phyloP scores from a whole-genome alignment of 2,329 filamentous ascomycete species.

The Xylariaceae sp. region DNA sequence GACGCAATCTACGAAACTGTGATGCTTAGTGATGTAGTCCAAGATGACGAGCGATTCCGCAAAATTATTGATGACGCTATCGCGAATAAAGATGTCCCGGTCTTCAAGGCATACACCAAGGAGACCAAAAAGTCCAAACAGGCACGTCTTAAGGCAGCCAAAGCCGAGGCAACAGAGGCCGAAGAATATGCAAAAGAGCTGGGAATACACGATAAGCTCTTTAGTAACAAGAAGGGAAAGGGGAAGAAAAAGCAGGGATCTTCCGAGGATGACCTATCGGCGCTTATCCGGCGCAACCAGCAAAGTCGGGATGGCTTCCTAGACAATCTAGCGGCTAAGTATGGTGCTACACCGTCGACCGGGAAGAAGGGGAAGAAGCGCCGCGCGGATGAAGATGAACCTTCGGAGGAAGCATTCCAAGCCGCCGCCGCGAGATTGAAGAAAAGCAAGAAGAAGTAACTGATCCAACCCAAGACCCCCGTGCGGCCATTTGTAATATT shows the following conservation, averaged over 20 bases:
- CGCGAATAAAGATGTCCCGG: constrained; percentile 57
- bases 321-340: constrained; percentile 72
- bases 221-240: constrained; percentile 46
- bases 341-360: constrained; percentile 43
- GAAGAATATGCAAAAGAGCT: constrained; percentile 69
- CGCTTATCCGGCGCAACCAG: constrained; percentile 68
- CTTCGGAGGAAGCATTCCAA: constrained; percentile 57
- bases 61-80: constrained; percentile 78
- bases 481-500: constrained; percentile 9
- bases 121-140: constrained; percentile 64
- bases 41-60: constrained; percentile 82
- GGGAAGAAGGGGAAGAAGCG: constrained; percentile 49
- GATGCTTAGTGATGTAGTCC: constrained; percentile 77
- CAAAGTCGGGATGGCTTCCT: constrained; percentile 60
- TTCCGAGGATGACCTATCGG: constrained; percentile 56
- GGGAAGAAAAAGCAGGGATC: constrained; percentile 43
- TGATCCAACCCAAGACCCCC: constrained; percentile 11
- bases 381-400: constrained; percentile 55
- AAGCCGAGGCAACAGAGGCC: constrained; percentile 65
- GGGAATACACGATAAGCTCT: constrained; percentile 66
- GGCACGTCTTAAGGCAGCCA: constrained; percentile 54
- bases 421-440: constrained; percentile 48
- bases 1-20: constrained; percentile 71
- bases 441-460: constrained; percentile 26
- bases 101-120: constrained; percentile 62